A percentile compares a stretch with the other conserved stretches of the same genome.
phyloP scores from a whole-genome alignment of 257 asterid species.

The Scutellaria baicalensis region DNA sequence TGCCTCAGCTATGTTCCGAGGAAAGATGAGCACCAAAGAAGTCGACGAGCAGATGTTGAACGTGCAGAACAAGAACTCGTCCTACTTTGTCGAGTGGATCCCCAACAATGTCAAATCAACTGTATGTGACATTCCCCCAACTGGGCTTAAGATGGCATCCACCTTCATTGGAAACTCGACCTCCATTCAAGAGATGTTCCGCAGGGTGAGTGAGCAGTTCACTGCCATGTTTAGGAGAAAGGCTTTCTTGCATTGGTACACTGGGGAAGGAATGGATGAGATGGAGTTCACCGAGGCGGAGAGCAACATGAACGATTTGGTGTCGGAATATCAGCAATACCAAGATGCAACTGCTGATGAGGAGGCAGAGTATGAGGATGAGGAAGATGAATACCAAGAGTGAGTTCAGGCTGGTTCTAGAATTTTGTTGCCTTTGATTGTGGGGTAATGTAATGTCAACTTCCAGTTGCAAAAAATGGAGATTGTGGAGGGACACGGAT shows the following conservation, averaged over 20 bases:
- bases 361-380: conserved; percentile 32
- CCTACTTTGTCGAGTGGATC: conserved; percentile 33
- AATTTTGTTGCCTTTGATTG: conserved; percentile 4
- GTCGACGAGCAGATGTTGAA: conserved; percentile 23
- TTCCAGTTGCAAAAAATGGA: conserved; percentile 13
- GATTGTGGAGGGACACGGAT: background rate
- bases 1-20: conserved; percentile 23
- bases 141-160: conserved; percentile 28
- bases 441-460: conserved; percentile 30
- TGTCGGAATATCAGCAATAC: conserved; percentile 27
- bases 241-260: conserved; percentile 29
- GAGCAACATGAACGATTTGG: conserved; percentile 31
- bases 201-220: conserved; percentile 33
- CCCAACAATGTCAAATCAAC: conserved; percentile 31
- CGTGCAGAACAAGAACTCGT: conserved; percentile 31
- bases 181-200: conserved; percentile 28
- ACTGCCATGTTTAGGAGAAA: conserved; percentile 29
- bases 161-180: conserved; percentile 27
- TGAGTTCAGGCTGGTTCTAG: background rate
- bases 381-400: conserved; percentile 16
- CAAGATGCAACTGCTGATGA: conserved; percentile 29
- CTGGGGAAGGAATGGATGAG: conserved; percentile 26
- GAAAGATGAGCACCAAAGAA: conserved; percentile 26
- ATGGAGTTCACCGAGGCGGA: conserved; percentile 26
- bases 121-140: conserved; percentile 30